Conservation (phyloP, 768 basidiomycete species). For the Auricularia sp. region DNA sequence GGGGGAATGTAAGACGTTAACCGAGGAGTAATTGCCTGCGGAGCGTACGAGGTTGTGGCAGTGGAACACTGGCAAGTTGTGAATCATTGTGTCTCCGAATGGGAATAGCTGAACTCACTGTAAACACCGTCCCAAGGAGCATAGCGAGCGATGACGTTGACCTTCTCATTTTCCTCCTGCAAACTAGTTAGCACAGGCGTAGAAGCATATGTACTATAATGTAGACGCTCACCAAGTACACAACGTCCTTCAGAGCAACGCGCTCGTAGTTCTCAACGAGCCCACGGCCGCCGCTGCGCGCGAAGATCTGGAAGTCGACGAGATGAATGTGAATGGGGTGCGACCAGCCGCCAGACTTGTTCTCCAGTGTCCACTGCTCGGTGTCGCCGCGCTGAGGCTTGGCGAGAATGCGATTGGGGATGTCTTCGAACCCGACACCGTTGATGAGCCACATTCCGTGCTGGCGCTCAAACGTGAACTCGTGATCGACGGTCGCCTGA, state of each 20-base stretch:
- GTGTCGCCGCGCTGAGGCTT: background rate
- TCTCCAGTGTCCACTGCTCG: background rate
- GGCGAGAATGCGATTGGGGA: background rate
- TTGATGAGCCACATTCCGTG: background rate
- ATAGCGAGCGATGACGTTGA: background rate
- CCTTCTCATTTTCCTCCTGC: background rate
- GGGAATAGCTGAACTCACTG: background rate
- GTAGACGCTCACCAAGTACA: background rate
- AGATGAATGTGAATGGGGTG: background rate
- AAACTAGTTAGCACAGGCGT: background rate
- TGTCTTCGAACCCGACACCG: background rate
- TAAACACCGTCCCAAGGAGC: background rate
- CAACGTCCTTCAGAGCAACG: background rate
- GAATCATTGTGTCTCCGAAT: background rate
- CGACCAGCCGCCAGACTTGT: slow-evolving; percentile 1
- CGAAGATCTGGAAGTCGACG: slow-evolving; percentile 1
- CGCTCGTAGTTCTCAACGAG: background rate
- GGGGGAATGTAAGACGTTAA: too few relatives aligned
- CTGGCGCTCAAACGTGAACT: background rate
- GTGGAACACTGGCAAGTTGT: background rate
- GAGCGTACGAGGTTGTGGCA: background rate
- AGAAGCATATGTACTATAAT: background rate
- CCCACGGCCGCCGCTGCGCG: background rate
- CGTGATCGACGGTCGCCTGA: background rate
- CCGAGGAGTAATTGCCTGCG: too few relatives aligned